Evolutionary conservation across 345 rosid species (phyloP).

Genomic region (Acer yangbiense): DNA sequence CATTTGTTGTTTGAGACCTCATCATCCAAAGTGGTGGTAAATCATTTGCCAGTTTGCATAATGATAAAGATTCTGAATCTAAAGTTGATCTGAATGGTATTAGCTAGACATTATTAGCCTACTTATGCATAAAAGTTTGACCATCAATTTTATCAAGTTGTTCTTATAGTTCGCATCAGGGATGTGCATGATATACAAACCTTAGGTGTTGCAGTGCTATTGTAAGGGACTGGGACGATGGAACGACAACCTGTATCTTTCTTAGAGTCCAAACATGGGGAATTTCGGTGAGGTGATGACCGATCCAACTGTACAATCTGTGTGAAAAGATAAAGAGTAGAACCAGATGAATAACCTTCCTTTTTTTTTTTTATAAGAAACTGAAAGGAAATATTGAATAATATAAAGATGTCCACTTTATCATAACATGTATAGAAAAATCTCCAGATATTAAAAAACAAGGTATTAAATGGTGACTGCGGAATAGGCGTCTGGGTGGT

Average conservation of each 20-base stretch:
- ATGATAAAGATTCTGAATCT: background rate
- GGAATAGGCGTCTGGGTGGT: background rate
- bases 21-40: background rate
- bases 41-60: background rate
- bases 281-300: constrained; percentile 30
- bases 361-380: too few species aligned
- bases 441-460: background rate
- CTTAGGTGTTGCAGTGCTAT: constrained; percentile 37
- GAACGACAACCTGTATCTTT: constrained; percentile 26
- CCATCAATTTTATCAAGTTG: background rate
- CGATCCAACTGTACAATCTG: constrained; percentile 54
- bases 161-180: constrained; percentile 4
- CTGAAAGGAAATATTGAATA: background rate
- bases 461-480: background rate
- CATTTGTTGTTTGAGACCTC: background rate
- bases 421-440: background rate
- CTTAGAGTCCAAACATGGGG: constrained; percentile 31
- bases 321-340: background rate
- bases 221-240: constrained; percentile 30
- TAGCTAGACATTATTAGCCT: background rate
- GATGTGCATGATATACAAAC: constrained; percentile 21
- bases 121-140: background rate
- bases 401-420: too few species aligned
- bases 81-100: background rate
- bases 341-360: background rate